A percentile compares a stretch with the other conserved stretches of the same genome.
Evolutionary conservation across 345 rosid genomes (phyloP).

Genomic region (Schrenkiella parvula): DNA sequence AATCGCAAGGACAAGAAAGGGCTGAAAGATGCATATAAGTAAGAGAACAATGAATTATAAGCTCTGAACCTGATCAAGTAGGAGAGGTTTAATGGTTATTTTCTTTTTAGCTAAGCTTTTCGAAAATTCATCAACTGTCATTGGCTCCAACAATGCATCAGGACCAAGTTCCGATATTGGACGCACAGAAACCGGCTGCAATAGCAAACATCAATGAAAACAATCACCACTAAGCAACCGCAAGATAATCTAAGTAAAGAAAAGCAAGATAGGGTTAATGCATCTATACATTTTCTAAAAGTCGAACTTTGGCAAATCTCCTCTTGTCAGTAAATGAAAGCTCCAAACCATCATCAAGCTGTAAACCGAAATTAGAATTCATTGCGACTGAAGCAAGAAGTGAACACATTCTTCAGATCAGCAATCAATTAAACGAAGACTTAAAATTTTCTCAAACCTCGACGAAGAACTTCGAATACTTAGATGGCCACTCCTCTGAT

Average conservation of each 20-base stretch:
- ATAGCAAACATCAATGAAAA: constrained; percentile 17
- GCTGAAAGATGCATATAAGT: background rate
- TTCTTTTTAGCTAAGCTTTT: constrained; percentile 70
- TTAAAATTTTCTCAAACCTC: constrained; percentile 46
- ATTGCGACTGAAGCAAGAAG: background rate
- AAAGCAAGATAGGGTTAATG: background rate
- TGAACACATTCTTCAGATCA: background rate
- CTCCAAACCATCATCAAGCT: constrained; percentile 97
- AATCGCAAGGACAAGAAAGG: background rate
- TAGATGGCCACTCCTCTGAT: constrained; percentile 96
- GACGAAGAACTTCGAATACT: constrained; percentile 81
- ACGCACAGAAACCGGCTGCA: constrained; percentile 71
- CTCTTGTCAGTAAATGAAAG: constrained; percentile 96
- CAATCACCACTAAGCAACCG: background rate
- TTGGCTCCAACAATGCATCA: constrained; percentile 82
- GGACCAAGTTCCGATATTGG: constrained; percentile 96
- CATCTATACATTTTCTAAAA: constrained; percentile 58
- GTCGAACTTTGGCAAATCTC: constrained; percentile 89
- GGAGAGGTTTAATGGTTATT: constrained; percentile 63
- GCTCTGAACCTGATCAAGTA: constrained; percentile 77
- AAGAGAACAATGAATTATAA: background rate
- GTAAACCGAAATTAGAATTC: constrained; percentile 24
- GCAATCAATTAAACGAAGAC: background rate
- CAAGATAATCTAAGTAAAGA: background rate
- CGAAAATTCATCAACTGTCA: constrained; percentile 57